Evolutionary conservation across 163 green algal species (phyloP).

Genomic region (Volvox carteri): DNA sequence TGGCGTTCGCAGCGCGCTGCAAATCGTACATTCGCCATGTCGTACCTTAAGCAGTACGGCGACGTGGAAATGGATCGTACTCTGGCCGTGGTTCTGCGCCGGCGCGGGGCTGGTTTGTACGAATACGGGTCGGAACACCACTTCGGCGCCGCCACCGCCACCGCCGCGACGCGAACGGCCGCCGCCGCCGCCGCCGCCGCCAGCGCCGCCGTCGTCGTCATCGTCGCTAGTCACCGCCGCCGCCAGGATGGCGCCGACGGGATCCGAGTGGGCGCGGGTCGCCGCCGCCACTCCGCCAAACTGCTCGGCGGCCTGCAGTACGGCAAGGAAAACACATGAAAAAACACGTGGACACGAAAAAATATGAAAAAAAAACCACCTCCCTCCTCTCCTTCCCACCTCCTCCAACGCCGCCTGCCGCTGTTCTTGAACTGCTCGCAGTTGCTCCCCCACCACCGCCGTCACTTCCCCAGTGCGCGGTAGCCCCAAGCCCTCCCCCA

Average conservation of each 20-base stretch:
- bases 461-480: neutral
- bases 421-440: neutral
- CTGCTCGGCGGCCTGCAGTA: neutral
- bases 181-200: neutral
- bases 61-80: slow-evolving; percentile 42
- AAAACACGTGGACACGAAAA: too few species aligned
- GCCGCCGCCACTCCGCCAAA: slow-evolving; percentile 14
- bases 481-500: neutral
- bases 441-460: neutral
- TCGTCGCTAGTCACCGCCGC: neutral
- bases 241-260: slow-evolving; percentile 5
- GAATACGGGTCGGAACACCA: slow-evolving; percentile 53
- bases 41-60: slow-evolving; percentile 40
- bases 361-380: too few species aligned
- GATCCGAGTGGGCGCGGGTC: neutral
- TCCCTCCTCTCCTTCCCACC: neutral
- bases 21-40: neutral
- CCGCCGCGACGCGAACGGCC: too few species aligned
- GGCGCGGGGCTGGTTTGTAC: neutral
- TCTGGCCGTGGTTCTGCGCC: neutral
- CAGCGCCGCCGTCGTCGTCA: neutral
- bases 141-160: neutral
- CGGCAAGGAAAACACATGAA: too few species aligned
- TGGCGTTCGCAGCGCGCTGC: too few species aligned
- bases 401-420: slow-evolving; percentile 10